Evolutionary conservation across 1,284 basidiomycete genomes (phyloP), one percentile per base, ranked within the genome.

Genomic region (Chiua sp.): DNA sequence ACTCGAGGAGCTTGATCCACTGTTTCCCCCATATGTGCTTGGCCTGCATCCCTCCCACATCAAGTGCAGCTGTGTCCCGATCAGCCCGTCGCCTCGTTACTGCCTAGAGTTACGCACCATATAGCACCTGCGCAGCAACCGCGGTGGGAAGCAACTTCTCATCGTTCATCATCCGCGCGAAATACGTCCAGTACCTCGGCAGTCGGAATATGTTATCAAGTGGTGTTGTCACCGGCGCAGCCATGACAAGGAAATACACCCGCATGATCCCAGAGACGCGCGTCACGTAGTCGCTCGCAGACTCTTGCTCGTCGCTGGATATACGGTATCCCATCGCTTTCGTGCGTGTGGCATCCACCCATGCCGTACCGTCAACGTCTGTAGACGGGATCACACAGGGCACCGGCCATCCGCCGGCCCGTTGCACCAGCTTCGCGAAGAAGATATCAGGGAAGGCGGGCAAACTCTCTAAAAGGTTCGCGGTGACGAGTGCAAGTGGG

Each of bases 221-320:
- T n/a, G 83, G 81, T 56, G 72, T 69, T 53, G 75, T 67, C 26
- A 76, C 68, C 23, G 79, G 78, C 28, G 79, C 77, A 61, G 78
- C 83, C 46, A 96, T 74, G 58, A 98, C 86, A 11, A 89, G 84
- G 73, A 94, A 94, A 79, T 98, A 99, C 26, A 99, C 86, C 13
- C 95, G 87, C 80, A 94, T 83, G 51, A 96, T 86, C 8, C 94
- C 95, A 32, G 86, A 78, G 65, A 98, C 84, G n/a, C 97, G 86
- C 49, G 81, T 80, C 26, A 84, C 82, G 73, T 94, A 92, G 55
- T 94, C 91, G 20, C 84, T 77, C 20, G 77, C 71, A 0, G 82
- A 79, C 75, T 96, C 84, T 53, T 62, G 61, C 39, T 71, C 72
- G 13, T 50, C 53, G 30, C 65, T 60, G 44, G 57, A 80, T 60